A percentile compares a stretch with the other conserved stretches of the same genome.
Evolutionary conservation across 2,329 filamentous ascomycete genomes (phyloP).

Genomic region (Rhinocladiella similis): DNA sequence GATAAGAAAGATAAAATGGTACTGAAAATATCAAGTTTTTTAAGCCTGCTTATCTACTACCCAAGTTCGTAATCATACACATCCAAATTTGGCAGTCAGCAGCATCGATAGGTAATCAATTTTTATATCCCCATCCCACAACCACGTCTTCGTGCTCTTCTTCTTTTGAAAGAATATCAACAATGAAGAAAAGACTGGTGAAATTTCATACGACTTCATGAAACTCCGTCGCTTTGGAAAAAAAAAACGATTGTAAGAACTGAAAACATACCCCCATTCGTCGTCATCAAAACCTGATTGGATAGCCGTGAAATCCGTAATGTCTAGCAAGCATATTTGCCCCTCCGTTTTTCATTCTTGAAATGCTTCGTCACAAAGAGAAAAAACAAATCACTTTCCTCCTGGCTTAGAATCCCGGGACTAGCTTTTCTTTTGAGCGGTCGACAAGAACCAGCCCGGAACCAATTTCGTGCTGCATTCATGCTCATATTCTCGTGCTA

Average conservation of each 20-base stretch:
- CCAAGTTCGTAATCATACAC: too few relatives aligned
- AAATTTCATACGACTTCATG: background rate
- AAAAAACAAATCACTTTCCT: background rate
- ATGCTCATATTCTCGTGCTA: background rate
- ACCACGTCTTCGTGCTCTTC: background rate
- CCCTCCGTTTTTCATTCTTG: slow-evolving; percentile 1
- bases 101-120: slow-evolving; percentile 1
- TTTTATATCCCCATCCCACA: background rate
- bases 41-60: too few relatives aligned
- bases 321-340: background rate
- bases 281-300: slow-evolving; percentile 2
- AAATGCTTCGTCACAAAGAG: background rate
- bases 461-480: slow-evolving; percentile 3
- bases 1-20: too few relatives aligned
- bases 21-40: too few relatives aligned
- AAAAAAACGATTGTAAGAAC: slow-evolving; percentile 21
- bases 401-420: background rate
- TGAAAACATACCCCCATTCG: slow-evolving; percentile 4
- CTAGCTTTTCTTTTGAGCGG: background rate
- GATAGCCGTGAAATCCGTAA: background rate
- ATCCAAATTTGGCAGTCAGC: slow-evolving; percentile 17
- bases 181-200: background rate
- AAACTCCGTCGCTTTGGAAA: slow-evolving; percentile 10
- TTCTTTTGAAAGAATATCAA: slow-evolving; percentile 2
- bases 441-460: background rate